These are phyloP conservation scores for Paraglomus brasilianum DNA, from an alignment of 192 early-diverging fungal genomes.

Conservation along the genomic window DNA sequence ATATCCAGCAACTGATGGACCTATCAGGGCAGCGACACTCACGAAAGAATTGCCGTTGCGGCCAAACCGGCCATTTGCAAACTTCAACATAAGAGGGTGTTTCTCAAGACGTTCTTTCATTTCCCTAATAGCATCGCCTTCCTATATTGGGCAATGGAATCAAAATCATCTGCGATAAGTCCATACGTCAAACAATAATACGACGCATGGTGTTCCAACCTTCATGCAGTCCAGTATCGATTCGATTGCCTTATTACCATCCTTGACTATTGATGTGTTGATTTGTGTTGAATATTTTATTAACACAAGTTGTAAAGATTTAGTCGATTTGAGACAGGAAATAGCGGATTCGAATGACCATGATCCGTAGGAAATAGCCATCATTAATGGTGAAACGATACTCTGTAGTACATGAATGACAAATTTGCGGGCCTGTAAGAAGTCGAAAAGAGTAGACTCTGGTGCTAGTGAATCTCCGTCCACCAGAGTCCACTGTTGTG, in stretches of 20 bases:
- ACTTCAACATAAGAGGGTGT: constrained; percentile 22
- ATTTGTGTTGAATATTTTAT: constrained; percentile 24
- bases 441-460: background rate
- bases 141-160: background rate
- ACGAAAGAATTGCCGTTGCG: constrained; percentile 1
- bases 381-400: constrained; percentile 26
- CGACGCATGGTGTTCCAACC: no score
- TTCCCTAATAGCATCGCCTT: constrained; percentile 1
- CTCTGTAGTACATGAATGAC: background rate
- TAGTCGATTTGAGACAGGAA: background rate
- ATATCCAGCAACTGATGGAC: constrained; percentile 19
- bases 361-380: constrained; percentile 24
- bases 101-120: background rate
- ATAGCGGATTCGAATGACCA: background rate
- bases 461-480: constrained; percentile 21
- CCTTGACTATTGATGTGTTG: background rate
- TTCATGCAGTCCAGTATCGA: constrained; percentile 1
- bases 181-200: constrained; percentile 9
- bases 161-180: background rate
- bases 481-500: constrained; percentile 26
- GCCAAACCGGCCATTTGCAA: constrained; percentile 13
- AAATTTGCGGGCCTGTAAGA: background rate
- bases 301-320: background rate
- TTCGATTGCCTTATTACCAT: constrained; percentile 5
- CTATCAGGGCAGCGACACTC: background rate